A percentile compares a stretch with the other conserved stretches of the same genome.
These are phyloP conservation scores for Cutaneotrichosporon sp. DNA, from an alignment of 1,284 basidiomycete species.

Conservation along the genomic window DNA sequence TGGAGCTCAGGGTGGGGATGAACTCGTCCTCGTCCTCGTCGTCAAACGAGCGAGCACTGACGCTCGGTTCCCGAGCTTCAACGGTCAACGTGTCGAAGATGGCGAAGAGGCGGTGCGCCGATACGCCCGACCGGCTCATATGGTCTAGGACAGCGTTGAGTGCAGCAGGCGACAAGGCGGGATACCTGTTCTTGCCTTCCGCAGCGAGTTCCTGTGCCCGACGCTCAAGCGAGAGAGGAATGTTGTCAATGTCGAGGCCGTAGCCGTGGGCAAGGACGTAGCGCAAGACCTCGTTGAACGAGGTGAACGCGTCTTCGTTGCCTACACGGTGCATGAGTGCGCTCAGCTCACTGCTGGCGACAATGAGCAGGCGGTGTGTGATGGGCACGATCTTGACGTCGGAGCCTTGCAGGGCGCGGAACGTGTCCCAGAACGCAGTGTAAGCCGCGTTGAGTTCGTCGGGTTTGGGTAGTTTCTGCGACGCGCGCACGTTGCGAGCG, in stretches of 20 bases:
- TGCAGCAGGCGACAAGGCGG: slow-evolving; percentile 2
- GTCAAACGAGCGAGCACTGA: not conserved
- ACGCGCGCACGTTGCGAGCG: slow-evolving; percentile 5
- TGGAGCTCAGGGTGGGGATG: not conserved
- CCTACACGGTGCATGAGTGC: not conserved
- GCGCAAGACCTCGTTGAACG: slow-evolving; percentile 10
- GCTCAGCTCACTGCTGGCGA: slow-evolving; percentile 3
- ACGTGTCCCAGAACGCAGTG: slow-evolving; percentile 15
- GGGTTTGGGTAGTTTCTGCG: not conserved
- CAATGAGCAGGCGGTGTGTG: slow-evolving; percentile 12
- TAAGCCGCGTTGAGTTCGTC: slow-evolving; percentile 7
- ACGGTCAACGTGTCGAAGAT: slow-evolving; percentile 13
- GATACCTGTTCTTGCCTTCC: not conserved
- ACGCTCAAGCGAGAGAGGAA: slow-evolving; percentile 10
- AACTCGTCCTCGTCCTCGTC: slow-evolving; percentile 17
- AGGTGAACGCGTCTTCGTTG: not conserved
- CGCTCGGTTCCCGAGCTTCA: not conserved
- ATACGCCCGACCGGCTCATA: not conserved
- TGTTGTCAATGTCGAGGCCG: slow-evolving; percentile 15
- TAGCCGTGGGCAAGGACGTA: slow-evolving; percentile 12
- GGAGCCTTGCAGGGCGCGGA: slow-evolving; percentile 6
- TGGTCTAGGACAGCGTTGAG: slow-evolving; percentile 12
- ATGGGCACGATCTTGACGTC: slow-evolving; percentile 2
- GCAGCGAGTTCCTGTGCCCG: not conserved
- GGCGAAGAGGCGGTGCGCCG: slow-evolving; percentile 9